Percentiles rank a stretch among this genome's conserved stretches.
phyloP scores from a whole-genome alignment of 2,329 filamentous ascomycete genomes.

The Fusarium luffae region DNA sequence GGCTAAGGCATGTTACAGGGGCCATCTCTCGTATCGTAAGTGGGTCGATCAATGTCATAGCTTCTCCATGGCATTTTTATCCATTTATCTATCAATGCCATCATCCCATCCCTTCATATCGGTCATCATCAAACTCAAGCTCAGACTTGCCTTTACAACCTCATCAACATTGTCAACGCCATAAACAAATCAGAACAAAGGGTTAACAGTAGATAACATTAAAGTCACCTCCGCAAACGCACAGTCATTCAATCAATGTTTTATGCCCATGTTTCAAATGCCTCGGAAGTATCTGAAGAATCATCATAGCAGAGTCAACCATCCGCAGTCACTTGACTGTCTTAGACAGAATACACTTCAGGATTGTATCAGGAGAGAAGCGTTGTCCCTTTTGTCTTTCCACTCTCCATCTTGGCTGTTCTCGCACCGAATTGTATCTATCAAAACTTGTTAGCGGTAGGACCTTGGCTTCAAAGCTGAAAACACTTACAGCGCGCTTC shows the following conservation, averaged over 20 bases:
- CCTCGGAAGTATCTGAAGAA: conserved; percentile 81
- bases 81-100: conserved; percentile 2
- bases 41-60: not conserved
- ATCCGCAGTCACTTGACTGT: conserved; percentile 33
- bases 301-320: conserved; percentile 69
- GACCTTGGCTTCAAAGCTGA: not conserved
- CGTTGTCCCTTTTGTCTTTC: conserved; percentile 75
- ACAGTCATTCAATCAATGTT: conserved; percentile 48
- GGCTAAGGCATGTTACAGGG: conserved; percentile 9
- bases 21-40: not conserved
- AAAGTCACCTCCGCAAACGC: conserved; percentile 57
- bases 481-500: conserved; percentile 80
- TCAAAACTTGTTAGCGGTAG: conserved; percentile 24
- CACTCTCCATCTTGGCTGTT: conserved; percentile 84
- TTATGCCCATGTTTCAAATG: conserved; percentile 45
- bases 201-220: conserved; percentile 54
- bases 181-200: conserved; percentile 41
- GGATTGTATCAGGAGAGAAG: conserved; percentile 57
- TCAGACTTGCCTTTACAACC: conserved; percentile 75
- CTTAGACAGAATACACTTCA: conserved; percentile 44
- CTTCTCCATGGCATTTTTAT: conserved; percentile 24
- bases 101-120: conserved; percentile 11
- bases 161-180: conserved; percentile 56
- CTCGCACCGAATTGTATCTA: conserved; percentile 85
- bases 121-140: conserved; percentile 48